Base-by-base conservation (phyloP, 2,329 filamentous ascomycete genomes). In the Rhynchosporium agropyri region DNA sequence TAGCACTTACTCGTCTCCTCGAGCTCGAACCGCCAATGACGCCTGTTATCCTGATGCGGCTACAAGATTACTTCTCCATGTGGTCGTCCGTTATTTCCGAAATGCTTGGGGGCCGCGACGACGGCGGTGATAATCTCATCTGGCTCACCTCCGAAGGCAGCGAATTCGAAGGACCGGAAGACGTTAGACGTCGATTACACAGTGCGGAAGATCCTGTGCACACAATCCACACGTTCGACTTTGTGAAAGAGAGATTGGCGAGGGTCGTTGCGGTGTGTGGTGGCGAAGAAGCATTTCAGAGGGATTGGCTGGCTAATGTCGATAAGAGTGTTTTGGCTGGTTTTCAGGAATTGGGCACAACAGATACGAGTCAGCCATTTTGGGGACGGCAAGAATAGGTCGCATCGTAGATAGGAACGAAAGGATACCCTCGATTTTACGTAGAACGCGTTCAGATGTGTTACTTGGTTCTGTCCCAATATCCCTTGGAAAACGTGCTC, bases 11-110 rank as follows among this genome's bases (percentile, higher is more conserved):
- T 1, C 84, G 89, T 3, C 78, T 95, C 1, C 77, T 91, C 12
- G 88, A 91, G 72, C 80, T 89, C 1, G 80, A 82, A 0, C 81
- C 81, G 0, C 83, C 83, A 64, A 80, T 74, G 60, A 71, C 67
- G 9, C 72, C 83, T 0, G 82, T 89, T 60, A 80, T 85, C 2
- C 76, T 92, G 4, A 72, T 75, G 1, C 82, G 81, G 43, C 78
- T 95, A 61, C 91, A 95, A 74, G 88, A 88, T 70, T 86, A 90
- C 70, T 86, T 95, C 70, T 81, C 82, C 1, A 83, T 92, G 77
- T 95, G 91, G 91, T 90, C 88, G 1, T 84, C 83, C 66, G 83
- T 91, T 1, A 78, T 93, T 36, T 77, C 77, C 1, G 88, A 92
- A 70, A 77, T 93, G 56, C 80, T 87, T 58, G 86, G 88, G 51